Evolutionary conservation across 2,329 filamentous ascomycete genomes (phyloP).

Genomic region (Paecilomyces niveus): DNA sequence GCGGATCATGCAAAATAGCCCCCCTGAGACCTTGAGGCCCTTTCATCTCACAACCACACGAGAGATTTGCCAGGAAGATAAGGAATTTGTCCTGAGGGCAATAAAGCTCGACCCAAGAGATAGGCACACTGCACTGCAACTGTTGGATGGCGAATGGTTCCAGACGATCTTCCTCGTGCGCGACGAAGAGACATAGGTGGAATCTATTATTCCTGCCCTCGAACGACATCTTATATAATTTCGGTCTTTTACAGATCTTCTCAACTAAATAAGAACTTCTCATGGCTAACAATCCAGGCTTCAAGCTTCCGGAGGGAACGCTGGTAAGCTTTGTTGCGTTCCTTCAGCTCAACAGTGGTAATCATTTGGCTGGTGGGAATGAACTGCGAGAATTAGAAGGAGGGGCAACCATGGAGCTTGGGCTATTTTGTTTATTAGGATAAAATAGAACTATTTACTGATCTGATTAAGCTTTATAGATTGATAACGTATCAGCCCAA

Average conservation of each 20-base stretch:
- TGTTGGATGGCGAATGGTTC: background rate
- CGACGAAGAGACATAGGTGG: too few species aligned
- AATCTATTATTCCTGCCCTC: too few species aligned
- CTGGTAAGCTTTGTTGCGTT: background rate
- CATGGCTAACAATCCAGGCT: background rate
- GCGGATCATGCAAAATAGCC: conserved; percentile 12
- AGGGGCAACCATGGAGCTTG: too few species aligned
- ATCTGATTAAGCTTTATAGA: too few species aligned
- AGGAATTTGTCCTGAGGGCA: conserved; percentile 1
- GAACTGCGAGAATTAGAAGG: too few species aligned
- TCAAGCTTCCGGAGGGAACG: background rate
- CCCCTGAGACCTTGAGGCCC: conserved; percentile 9
- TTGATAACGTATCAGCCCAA: too few species aligned
- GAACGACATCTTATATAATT: too few species aligned
- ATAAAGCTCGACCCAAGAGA: background rate
- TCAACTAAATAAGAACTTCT: background rate
- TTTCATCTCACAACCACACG: conserved; percentile 6
- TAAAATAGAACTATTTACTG: too few species aligned
- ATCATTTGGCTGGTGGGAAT: background rate
- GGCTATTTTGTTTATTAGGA: too few species aligned
- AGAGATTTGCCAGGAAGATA: conserved; percentile 3
- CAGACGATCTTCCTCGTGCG: too few species aligned
- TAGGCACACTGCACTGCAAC: background rate
- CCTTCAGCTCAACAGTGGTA: background rate
- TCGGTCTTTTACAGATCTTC: too few species aligned